These are phyloP conservation scores for Septoria petroselini DNA, from an alignment of 2,329 filamentous ascomycete species.

Conservation along the genomic window DNA sequence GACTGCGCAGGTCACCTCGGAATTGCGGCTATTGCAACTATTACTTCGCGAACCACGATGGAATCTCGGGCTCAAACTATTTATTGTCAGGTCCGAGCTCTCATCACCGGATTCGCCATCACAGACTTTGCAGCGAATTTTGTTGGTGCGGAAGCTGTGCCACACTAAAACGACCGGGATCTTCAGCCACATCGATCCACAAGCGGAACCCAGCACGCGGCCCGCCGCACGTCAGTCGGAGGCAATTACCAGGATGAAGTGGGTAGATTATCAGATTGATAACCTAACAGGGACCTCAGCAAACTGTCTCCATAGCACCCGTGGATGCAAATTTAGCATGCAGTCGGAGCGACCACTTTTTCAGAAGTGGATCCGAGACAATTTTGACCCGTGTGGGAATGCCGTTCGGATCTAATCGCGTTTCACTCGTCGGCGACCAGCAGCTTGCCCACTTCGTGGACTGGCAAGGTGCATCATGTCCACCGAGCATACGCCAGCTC, in stretches of 20 bases:
- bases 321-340: background rate
- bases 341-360: conserved; percentile 9
- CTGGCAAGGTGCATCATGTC: background rate
- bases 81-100: too few species aligned
- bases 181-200: too few species aligned
- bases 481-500: too few species aligned
- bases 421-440: background rate
- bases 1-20: background rate
- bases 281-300: conserved; percentile 11
- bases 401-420: background rate
- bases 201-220: too few species aligned
- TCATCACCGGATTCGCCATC: too few species aligned
- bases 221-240: too few species aligned
- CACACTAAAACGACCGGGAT: too few species aligned
- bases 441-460: background rate
- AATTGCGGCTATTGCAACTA: too few species aligned
- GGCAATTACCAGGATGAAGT: background rate
- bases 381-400: background rate
- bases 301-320: background rate
- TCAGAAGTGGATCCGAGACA: background rate
- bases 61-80: too few species aligned
- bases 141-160: too few species aligned
- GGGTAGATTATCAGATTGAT: conserved; percentile 15
- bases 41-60: too few species aligned
- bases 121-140: too few species aligned